These are phyloP conservation scores for Petunia secreta DNA, from an alignment of 257 asterid genomes.

Conservation along the genomic window DNA sequence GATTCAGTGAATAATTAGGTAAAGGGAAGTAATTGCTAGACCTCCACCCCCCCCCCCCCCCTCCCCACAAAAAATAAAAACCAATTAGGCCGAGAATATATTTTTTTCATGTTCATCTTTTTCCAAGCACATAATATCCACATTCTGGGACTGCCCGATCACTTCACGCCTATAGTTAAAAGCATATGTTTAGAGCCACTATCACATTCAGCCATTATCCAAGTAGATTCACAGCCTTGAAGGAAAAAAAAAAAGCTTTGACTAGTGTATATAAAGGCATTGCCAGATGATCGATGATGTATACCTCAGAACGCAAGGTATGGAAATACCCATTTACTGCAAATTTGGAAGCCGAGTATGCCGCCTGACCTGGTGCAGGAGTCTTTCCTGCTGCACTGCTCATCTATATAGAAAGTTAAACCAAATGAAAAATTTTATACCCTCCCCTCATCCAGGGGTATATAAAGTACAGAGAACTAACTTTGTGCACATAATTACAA, in stretches of 20 bases:
- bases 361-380: constrained; percentile 98
- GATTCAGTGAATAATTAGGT: not conserved
- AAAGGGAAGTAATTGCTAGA: not conserved
- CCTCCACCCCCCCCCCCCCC: too few relatives aligned
- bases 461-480: constrained; percentile 13
- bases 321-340: constrained; percentile 92
- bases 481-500: not conserved
- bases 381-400: constrained; percentile 99
- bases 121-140: not conserved
- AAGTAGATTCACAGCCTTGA: not conserved
- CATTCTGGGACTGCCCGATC: not conserved
- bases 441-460: constrained; percentile 15
- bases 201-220: not conserved
- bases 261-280: not conserved
- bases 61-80: not conserved
- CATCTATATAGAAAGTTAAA: constrained; percentile 60
- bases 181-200: not conserved
- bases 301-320: constrained; percentile 93
- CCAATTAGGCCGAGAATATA: not conserved
- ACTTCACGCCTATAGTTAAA: not conserved
- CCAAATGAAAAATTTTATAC: constrained; percentile 12
- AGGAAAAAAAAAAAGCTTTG: not conserved
- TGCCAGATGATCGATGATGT: not conserved
- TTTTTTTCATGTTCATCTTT: not conserved
- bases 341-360: constrained; percentile 89